phyloP scores from a whole-genome alignment of 441 rosid genomes.

The Euphorbia corollata region DNA sequence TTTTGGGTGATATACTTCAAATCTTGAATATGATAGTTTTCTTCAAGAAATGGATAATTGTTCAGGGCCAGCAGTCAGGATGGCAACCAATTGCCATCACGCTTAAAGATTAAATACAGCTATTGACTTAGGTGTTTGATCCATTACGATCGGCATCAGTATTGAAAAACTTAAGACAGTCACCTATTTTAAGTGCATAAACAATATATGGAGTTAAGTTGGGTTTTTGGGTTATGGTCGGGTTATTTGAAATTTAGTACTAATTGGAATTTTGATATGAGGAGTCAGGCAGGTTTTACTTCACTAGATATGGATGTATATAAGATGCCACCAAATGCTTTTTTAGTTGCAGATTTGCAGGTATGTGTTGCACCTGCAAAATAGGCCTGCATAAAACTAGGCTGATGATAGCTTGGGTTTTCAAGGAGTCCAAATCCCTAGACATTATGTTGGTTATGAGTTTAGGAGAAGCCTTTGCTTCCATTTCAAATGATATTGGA shows the following conservation, averaged over 20 bases:
- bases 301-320: background rate
- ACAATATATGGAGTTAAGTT: background rate
- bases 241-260: slow-evolving; percentile 8
- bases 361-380: slow-evolving; percentile 13
- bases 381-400: background rate
- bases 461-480: background rate
- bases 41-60: slow-evolving; percentile 33
- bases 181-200: slow-evolving; percentile 5
- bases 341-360: slow-evolving; percentile 7
- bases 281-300: slow-evolving; percentile 4
- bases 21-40: slow-evolving; percentile 31
- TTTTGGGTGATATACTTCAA: slow-evolving; percentile 40
- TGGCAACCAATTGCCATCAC: slow-evolving; percentile 37
- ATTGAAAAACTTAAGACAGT: slow-evolving; percentile 11
- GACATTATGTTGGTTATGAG: background rate
- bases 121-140: slow-evolving; percentile 27
- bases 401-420: slow-evolving; percentile 9
- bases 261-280: slow-evolving; percentile 8
- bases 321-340: slow-evolving; percentile 2
- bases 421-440: slow-evolving; percentile 5
- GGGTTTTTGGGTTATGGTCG: slow-evolving; percentile 8
- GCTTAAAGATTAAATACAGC: slow-evolving; percentile 21
- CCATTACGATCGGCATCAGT: slow-evolving; percentile 18
- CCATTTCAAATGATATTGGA: slow-evolving; percentile 1
- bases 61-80: slow-evolving; percentile 30